Percentiles rank a stretch among this genome's conserved stretches.
Evolutionary conservation across 257 asterid genomes (phyloP).

Genomic region (Scutellaria minor): DNA sequence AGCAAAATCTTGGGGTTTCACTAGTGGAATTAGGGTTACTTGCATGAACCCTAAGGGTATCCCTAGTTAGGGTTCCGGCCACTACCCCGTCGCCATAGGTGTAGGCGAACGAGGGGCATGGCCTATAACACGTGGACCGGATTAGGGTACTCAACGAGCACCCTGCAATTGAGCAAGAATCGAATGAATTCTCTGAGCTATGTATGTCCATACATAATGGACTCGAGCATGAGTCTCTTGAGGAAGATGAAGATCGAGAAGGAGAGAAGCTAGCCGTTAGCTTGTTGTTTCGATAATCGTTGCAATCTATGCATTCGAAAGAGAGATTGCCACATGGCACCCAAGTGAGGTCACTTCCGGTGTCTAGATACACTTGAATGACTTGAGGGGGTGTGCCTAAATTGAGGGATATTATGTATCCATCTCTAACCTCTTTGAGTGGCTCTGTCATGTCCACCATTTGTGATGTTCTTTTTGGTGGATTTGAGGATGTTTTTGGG

Average conservation of each 20-base stretch:
- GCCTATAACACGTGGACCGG: slow-evolving; percentile 56
- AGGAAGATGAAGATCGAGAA: slow-evolving; percentile 51
- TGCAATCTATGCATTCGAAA: slow-evolving; percentile 69
- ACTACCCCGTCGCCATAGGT: slow-evolving; percentile 69
- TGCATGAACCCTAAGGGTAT: slow-evolving; percentile 54
- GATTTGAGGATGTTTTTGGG: slow-evolving; percentile 39
- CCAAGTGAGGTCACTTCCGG: slow-evolving; percentile 87
- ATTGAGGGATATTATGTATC: slow-evolving; percentile 63
- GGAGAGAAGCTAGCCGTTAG: slow-evolving; percentile 53
- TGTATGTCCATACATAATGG: slow-evolving; percentile 52
- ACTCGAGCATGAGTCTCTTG: slow-evolving; percentile 59
- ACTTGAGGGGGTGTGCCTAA: slow-evolving; percentile 75
- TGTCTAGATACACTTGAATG: slow-evolving; percentile 65
- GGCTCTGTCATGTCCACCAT: slow-evolving; percentile 54
- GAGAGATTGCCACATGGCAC: slow-evolving; percentile 72
- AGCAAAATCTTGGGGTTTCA: slow-evolving; percentile 53
- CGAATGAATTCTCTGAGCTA: slow-evolving; percentile 60
- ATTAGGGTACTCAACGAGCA: slow-evolving; percentile 60
- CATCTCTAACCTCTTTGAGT: slow-evolving; percentile 61
- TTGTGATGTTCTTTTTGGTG: slow-evolving; percentile 32
- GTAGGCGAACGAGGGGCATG: slow-evolving; percentile 83
- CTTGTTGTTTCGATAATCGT: slow-evolving; percentile 45
- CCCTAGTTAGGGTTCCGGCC: slow-evolving; percentile 62
- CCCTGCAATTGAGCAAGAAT: slow-evolving; percentile 61
- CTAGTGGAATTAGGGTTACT: slow-evolving; percentile 42